These are phyloP conservation scores for Allium cepa DNA, from an alignment of 106 monocot genomes.

Conservation along the genomic window DNA sequence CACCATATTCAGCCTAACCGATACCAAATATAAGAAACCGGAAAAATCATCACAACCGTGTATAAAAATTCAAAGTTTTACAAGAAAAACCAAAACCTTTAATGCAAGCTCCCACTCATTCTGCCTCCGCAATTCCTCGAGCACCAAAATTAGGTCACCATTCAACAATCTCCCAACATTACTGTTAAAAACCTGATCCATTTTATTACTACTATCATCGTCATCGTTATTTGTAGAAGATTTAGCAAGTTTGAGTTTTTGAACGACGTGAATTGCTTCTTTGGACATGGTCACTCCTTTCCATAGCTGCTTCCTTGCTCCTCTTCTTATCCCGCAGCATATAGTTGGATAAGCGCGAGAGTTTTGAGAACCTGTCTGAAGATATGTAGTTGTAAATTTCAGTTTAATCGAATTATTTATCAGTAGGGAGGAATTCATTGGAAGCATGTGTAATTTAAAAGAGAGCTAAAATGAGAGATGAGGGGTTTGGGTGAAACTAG, in stretches of 20 bases:
- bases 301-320: constrained; percentile 47
- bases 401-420: too few relatives aligned
- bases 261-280: constrained; percentile 80
- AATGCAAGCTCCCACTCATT: constrained; percentile 64
- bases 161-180: constrained; percentile 41
- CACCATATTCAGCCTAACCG: background rate
- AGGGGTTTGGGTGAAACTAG: too few relatives aligned
- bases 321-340: constrained; percentile 52
- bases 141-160: constrained; percentile 40
- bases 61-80: constrained; percentile 6
- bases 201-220: background rate
- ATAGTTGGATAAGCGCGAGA: constrained; percentile 6
- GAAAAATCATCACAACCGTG: background rate
- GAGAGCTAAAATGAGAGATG: too few relatives aligned
- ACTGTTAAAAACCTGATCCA: constrained; percentile 19
- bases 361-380: background rate
- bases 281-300: constrained; percentile 36
- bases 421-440: too few relatives aligned
- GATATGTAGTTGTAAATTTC: background rate
- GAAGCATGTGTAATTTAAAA: too few relatives aligned
- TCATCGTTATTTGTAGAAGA: background rate
- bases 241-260: constrained; percentile 61
- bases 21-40: background rate
- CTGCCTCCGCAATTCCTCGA: constrained; percentile 58
- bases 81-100: constrained; percentile 25